phyloP scores from a whole-genome alignment of 2,329 filamentous ascomycete genomes.

The Fusarium bulbicola region DNA sequence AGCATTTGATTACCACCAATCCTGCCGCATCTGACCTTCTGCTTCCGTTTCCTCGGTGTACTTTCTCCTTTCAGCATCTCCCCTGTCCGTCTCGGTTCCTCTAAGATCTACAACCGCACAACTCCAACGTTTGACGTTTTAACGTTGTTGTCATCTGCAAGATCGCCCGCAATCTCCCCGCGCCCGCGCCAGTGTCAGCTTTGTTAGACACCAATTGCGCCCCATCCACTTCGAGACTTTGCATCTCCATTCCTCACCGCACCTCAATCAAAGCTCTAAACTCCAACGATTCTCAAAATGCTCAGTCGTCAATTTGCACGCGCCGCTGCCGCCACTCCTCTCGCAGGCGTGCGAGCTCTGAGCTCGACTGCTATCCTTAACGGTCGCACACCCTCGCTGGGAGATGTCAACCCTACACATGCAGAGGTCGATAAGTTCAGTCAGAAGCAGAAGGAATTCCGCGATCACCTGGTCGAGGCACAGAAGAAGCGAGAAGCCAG shows the following conservation, averaged over 20 bases:
- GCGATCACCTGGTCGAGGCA: conserved; percentile 79
- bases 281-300: conserved; percentile 50
- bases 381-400: conserved; percentile 75
- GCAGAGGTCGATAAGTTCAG: conserved; percentile 80
- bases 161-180: conserved; percentile 20
- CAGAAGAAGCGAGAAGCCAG: conserved; percentile 88
- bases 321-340: conserved; percentile 53
- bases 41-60: conserved; percentile 33
- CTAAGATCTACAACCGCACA: conserved; percentile 15
- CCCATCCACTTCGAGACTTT: conserved; percentile 15
- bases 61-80: conserved; percentile 30
- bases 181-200: conserved; percentile 31
- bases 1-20: conserved; percentile 34
- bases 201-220: conserved; percentile 30
- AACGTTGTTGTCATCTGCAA: conserved; percentile 29
- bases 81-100: conserved; percentile 28
- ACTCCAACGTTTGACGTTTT: conserved; percentile 29
- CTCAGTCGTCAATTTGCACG: conserved; percentile 61
- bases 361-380: conserved; percentile 60
- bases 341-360: conserved; percentile 64
- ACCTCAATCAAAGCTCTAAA: conserved; percentile 7
- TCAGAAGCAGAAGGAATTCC: conserved; percentile 84
- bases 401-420: conserved; percentile 76
- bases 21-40: conserved; percentile 40
- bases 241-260: conserved; percentile 11